phyloP scores from a whole-genome alignment of 257 asterid species.

The Scutellaria baicalensis region DNA sequence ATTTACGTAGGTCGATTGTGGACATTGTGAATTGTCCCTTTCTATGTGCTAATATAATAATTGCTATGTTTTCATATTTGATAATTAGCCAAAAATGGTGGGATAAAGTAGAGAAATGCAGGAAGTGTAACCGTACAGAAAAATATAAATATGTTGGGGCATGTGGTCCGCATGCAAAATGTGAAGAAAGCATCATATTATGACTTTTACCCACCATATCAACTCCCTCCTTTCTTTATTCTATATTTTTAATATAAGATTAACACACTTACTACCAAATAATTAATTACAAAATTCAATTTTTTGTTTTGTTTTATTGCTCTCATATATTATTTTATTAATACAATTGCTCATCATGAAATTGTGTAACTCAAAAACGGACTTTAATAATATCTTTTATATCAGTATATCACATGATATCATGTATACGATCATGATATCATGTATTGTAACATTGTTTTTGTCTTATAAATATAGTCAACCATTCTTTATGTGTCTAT shows the following conservation, averaged over 20 bases:
- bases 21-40: conserved; percentile 4
- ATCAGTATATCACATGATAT: no score
- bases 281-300: not conserved
- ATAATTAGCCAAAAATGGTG: not conserved
- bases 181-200: conserved; percentile 5
- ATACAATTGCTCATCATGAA: no score
- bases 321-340: no score
- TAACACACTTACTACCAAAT: no score
- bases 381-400: no score
- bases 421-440: no score
- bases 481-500: no score
- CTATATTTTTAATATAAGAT: no score
- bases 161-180: conserved; percentile 25
- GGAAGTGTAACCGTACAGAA: not conserved
- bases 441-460: no score
- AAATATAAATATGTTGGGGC: conserved; percentile 2
- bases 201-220: conserved; percentile 11
- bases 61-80: not conserved
- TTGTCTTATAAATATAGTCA: no score
- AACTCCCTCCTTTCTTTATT: conserved; percentile 8
- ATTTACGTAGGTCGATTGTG: not conserved
- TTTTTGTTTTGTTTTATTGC: no score
- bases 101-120: not conserved
- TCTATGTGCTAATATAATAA: not conserved
- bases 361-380: no score